Base-by-base conservation (phyloP, 495 filamentous ascomycete genomes). In the Talaromyces thailandensis region DNA sequence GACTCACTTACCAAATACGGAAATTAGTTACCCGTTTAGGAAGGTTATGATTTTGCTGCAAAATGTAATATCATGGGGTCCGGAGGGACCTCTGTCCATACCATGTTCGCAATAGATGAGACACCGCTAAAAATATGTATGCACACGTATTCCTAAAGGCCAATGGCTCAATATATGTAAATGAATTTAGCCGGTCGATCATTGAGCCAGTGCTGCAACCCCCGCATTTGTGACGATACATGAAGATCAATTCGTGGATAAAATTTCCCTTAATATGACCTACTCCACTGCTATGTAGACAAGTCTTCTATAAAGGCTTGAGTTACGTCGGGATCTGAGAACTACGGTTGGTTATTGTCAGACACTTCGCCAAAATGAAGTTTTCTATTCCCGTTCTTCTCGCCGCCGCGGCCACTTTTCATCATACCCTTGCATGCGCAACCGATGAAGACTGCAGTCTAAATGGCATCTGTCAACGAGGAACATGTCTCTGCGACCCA, bases 381-480 rank as follows among this genome's bases (percentile, higher is more conserved):
- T 55, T 28, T 16, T 29, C 28, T 11, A 6, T 55, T 16, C 24
- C 26, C 3, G 4, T 11, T 28, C 26, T 55, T 26, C 23, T 55
- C 0, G 51, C 23, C 4, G 16, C 51, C 3, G 9, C 51, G 2
- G 23, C 24, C n/a, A 28, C 12, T 28, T 12, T 16, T 24, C 1
- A 4, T 55, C 11, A 16, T 35, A 24, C 28, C 28, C 16, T 4
- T 32, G 60, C 60, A 37, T 77, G 73, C 61, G 31, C 43, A 2
- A 70, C 68, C 16, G 70, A 77, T 59, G 74, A 79, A n/a, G 71
- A 79, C 56, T 79, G 76, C 56, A 73, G 69, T 28, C 70, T 76
- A 9, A 77, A 75, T 40, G 75, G 75, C 6, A 35, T 76, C 37
- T 77, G 73, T 60, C n/a, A 50, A 24, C 28, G 50, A 31, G 37